These are phyloP conservation scores for Breynia disticha DNA, from an alignment of 441 rosid genomes.

Conservation along the genomic window DNA sequence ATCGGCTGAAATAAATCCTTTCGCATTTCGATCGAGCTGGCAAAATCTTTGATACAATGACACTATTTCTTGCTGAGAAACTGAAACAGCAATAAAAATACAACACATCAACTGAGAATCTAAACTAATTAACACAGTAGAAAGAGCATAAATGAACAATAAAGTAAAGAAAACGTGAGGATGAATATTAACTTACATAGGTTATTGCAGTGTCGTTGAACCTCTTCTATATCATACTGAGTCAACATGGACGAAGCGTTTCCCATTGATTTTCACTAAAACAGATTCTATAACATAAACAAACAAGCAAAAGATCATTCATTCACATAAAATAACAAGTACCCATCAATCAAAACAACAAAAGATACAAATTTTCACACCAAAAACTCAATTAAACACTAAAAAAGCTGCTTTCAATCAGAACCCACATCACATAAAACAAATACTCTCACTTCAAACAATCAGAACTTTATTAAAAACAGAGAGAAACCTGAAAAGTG, in stretches of 20 bases:
- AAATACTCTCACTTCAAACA: too few relatives aligned
- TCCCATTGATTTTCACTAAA: slow-evolving; percentile 45
- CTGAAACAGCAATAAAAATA: slow-evolving; percentile 26
- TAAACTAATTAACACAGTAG: neutral
- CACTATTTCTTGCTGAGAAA: slow-evolving; percentile 89
- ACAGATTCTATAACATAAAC: neutral
- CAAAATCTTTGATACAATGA: slow-evolving; percentile 86
- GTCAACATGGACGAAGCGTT: slow-evolving; percentile 83
- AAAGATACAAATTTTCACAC: too few relatives aligned
- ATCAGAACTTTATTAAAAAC: too few relatives aligned
- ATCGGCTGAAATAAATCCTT: slow-evolving; percentile 91
- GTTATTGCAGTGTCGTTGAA: slow-evolving; percentile 61
- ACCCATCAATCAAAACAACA: too few relatives aligned
- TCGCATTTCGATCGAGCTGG: slow-evolving; percentile 91
- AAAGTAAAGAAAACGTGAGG: slow-evolving; percentile 2
- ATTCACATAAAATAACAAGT: too few relatives aligned
- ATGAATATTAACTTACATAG: slow-evolving; percentile 57
- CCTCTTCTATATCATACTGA: slow-evolving; percentile 96
- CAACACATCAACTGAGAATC: slow-evolving; percentile 2
- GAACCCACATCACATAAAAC: too few relatives aligned
- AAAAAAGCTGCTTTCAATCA: too few relatives aligned
- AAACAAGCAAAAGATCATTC: slow-evolving; percentile 4
- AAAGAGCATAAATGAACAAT: neutral
- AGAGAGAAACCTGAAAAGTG: too few relatives aligned
- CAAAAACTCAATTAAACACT: too few relatives aligned